A percentile compares a stretch with the other conserved stretches of the same genome.
phyloP scores from a whole-genome alignment of 2,329 filamentous ascomycete species.

The Microthyrium microscopicum region DNA sequence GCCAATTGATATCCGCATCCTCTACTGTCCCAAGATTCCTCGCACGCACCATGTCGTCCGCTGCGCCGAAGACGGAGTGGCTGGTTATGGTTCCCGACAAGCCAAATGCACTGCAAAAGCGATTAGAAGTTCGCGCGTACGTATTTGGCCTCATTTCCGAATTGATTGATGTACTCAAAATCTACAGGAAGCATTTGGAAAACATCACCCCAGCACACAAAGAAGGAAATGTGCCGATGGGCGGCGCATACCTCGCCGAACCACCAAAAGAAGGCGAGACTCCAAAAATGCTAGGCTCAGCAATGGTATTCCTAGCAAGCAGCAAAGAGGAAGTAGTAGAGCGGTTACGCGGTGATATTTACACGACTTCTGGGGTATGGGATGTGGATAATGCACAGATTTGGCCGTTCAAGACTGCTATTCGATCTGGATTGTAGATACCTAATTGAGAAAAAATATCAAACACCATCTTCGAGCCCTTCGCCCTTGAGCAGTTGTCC shows the following conservation, averaged over 20 bases:
- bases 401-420: constrained; percentile 30
- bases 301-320: constrained; percentile 49
- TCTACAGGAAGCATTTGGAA: constrained; percentile 35
- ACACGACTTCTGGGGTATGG: constrained; percentile 59
- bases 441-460: too few species aligned
- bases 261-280: constrained; percentile 41
- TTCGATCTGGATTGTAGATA: constrained; percentile 26
- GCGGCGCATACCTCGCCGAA: constrained; percentile 25
- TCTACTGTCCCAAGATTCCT: too few species aligned
- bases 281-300: constrained; percentile 56
- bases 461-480: too few species aligned
- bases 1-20: too few species aligned
- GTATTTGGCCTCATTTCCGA: constrained; percentile 18
- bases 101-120: constrained; percentile 22
- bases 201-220: constrained; percentile 36
- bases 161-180: neutral
- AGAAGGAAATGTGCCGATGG: constrained; percentile 44
- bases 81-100: constrained; percentile 33
- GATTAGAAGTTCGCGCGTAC: constrained; percentile 26
- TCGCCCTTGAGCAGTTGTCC: too few species aligned
- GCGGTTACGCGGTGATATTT: constrained; percentile 54
- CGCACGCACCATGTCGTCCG: constrained; percentile 9
- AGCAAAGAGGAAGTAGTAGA: constrained; percentile 54
- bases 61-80: constrained; percentile 29
- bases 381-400: constrained; percentile 39